These are phyloP conservation scores for Graphilbum fragrans DNA, from an alignment of 2,329 filamentous ascomycete genomes.

Conservation along the genomic window DNA sequence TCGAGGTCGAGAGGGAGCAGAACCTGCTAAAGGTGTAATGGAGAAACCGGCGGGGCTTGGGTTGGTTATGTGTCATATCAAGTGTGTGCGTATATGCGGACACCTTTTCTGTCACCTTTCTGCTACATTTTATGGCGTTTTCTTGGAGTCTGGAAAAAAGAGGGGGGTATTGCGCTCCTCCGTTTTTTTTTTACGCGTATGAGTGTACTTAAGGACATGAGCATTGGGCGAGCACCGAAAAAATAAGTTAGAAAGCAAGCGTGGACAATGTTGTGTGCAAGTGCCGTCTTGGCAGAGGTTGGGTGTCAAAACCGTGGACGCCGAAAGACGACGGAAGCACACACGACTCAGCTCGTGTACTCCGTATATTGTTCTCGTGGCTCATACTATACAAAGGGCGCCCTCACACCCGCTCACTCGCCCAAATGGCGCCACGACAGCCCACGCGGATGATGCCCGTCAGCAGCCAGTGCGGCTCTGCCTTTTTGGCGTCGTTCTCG, in stretches of 20 bases:
- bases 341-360: too few species aligned
- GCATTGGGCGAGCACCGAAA: not conserved
- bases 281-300: too few species aligned
- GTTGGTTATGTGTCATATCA: not conserved
- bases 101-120: not conserved
- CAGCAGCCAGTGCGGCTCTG: constrained; percentile 77
- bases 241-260: too few species aligned
- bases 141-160: not conserved
- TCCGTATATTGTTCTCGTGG: too few species aligned
- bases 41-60: constrained; percentile 23
- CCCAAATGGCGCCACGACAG: constrained; percentile 85
- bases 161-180: not conserved
- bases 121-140: not conserved
- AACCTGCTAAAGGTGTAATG: not conserved
- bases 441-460: constrained; percentile 82
- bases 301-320: too few species aligned
- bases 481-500: constrained; percentile 82
- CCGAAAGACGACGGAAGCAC: too few species aligned
- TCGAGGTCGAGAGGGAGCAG: constrained; percentile 89
- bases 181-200: not conserved
- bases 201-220: not conserved
- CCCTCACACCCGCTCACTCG: constrained; percentile 52
- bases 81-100: not conserved
- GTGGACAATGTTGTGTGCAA: too few species aligned
- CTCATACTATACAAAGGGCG: too few species aligned